These are phyloP conservation scores for Acanthamoeba lenticulata DNA, from an alignment of 208 protist species.

Conservation along the genomic window DNA sequence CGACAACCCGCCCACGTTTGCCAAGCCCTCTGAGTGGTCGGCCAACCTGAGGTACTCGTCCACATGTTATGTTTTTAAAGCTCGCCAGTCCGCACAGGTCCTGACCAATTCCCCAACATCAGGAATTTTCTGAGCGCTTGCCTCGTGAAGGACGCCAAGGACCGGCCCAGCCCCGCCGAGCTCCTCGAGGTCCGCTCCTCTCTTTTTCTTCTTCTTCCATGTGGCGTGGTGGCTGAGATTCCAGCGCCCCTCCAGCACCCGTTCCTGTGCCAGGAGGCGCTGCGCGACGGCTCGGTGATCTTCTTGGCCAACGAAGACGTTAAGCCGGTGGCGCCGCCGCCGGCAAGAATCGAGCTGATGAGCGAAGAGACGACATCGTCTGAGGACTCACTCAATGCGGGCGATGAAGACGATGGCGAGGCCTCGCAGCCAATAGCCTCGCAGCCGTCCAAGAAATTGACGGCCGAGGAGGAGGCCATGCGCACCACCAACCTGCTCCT, in stretches of 20 bases:
- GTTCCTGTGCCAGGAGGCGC: background rate
- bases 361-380: background rate
- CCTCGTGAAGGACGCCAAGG: background rate
- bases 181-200: background rate
- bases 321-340: background rate
- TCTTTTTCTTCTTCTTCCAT: background rate
- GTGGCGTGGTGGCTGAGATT: background rate
- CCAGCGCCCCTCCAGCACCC: background rate
- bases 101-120: background rate
- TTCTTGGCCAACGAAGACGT: background rate
- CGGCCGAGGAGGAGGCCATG: constrained; percentile 11
- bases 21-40: background rate
- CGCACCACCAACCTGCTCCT: constrained; percentile 16
- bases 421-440: background rate
- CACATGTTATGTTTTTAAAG: background rate
- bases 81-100: background rate
- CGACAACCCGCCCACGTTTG: background rate
- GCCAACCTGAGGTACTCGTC: background rate
- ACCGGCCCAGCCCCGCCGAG: background rate
- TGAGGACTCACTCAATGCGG: background rate
- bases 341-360: background rate
- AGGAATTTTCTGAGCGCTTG: constrained; percentile 10
- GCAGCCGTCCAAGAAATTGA: background rate
- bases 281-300: background rate
- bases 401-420: background rate